Percentiles rank a stretch among this genome's conserved stretches.
Evolutionary conservation across 148 eudicot genomes (phyloP).

Genomic region (Spergularia marina): DNA sequence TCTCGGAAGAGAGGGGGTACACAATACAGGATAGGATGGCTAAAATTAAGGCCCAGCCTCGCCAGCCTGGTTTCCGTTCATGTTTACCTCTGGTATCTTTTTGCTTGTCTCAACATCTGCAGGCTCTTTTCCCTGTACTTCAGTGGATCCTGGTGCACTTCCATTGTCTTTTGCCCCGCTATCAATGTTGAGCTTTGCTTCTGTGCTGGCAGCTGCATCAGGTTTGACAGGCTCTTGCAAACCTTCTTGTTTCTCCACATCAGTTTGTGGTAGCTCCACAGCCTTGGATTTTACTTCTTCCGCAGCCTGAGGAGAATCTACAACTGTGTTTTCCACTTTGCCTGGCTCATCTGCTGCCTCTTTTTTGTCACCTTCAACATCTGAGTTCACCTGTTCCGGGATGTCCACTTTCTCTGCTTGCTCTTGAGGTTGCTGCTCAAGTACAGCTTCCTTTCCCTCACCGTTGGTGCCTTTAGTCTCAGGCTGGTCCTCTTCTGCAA

Average conservation of each 20-base stretch:
- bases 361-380: constrained; percentile 9
- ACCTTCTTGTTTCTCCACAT: constrained; percentile 27
- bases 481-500: constrained; percentile 24
- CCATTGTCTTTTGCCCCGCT: constrained; percentile 29
- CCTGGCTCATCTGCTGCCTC: constrained; percentile 28
- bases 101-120: constrained; percentile 25
- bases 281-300: constrained; percentile 25
- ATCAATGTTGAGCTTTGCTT: constrained; percentile 26
- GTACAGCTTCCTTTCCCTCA: constrained; percentile 24
- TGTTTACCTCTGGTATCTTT: constrained; percentile 26
- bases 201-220: constrained; percentile 18
- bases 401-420: constrained; percentile 20
- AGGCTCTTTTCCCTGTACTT: constrained; percentile 23
- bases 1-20: constrained; percentile 11
- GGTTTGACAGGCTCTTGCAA: constrained; percentile 31
- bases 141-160: constrained; percentile 7
- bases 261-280: constrained; percentile 23
- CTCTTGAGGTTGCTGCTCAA: not conserved
- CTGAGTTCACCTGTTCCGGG: not conserved
- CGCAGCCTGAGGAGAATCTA: constrained; percentile 17
- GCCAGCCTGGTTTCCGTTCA: constrained; percentile 43
- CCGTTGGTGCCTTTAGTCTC: constrained; percentile 24
- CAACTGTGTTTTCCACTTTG: constrained; percentile 13
- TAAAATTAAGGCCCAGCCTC: constrained; percentile 35
- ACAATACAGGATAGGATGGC: not conserved